Evolutionary conservation across 2,329 filamentous ascomycete species (phyloP).

Genomic region (Elsinoe arachidis): DNA sequence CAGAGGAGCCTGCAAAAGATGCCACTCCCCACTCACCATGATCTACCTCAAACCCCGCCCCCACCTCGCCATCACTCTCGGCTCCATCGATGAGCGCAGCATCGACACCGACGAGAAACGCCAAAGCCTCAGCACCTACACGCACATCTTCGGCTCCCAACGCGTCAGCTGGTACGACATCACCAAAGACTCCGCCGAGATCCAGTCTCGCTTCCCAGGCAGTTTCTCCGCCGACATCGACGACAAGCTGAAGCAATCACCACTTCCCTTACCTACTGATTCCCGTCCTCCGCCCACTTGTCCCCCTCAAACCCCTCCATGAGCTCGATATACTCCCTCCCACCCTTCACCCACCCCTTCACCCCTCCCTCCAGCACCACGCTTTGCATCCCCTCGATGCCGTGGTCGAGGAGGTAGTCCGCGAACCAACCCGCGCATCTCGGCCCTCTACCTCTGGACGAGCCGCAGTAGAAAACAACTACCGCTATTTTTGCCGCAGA

Average conservation of each 20-base stretch:
- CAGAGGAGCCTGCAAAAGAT: constrained; percentile 13
- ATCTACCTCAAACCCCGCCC: background rate
- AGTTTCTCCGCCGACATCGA: background rate
- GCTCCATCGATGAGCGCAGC: constrained; percentile 11
- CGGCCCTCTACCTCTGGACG: background rate
- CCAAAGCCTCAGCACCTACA: background rate
- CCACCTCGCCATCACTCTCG: background rate
- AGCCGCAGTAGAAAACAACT: constrained; percentile 7
- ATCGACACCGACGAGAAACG: background rate
- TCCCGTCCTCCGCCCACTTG: background rate
- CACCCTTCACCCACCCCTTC: background rate
- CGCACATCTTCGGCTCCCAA: constrained; percentile 13
- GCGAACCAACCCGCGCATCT: constrained; percentile 3
- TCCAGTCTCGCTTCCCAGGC: background rate
- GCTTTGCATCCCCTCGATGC: background rate
- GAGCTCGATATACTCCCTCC: background rate
- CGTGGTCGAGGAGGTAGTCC: background rate
- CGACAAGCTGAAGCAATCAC: background rate
- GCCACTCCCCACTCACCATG: constrained; percentile 12
- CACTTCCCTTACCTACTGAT: background rate
- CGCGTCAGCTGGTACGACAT: constrained; percentile 12
- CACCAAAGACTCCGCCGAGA: background rate
- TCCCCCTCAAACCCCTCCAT: background rate
- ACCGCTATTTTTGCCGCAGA: background rate
- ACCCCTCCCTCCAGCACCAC: background rate